These are phyloP conservation scores for Plenodomus biglobosus DNA, from an alignment of 2,329 filamentous ascomycete species.

Conservation along the genomic window DNA sequence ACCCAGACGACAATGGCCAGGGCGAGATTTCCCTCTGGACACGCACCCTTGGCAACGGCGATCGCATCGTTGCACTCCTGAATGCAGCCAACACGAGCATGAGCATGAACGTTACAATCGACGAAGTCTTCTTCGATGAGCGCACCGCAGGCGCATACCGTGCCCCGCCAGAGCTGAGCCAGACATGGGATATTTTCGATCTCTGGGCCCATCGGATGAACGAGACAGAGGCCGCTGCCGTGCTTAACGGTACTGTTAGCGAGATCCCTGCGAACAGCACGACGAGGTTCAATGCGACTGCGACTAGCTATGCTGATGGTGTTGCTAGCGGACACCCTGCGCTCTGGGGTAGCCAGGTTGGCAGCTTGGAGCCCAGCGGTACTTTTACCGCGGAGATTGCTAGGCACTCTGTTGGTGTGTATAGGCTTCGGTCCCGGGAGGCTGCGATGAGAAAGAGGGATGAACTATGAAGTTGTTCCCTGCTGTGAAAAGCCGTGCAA, in stretches of 20 bases:
- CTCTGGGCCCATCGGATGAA: slow-evolving; percentile 60
- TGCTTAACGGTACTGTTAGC: slow-evolving; percentile 48
- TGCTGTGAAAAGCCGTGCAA: too few relatives aligned
- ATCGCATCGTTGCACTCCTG: slow-evolving; percentile 54
- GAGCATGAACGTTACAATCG: slow-evolving; percentile 54
- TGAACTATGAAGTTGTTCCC: slow-evolving; percentile 44
- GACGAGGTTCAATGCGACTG: slow-evolving; percentile 54
- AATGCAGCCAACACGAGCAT: slow-evolving; percentile 51
- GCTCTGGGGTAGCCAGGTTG: slow-evolving; percentile 52
- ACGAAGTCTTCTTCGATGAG: slow-evolving; percentile 56
- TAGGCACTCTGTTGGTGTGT: slow-evolving; percentile 55
- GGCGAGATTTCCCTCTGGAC: slow-evolving; percentile 56
- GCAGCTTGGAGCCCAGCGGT: slow-evolving; percentile 48
- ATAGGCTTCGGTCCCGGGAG: slow-evolving; percentile 47
- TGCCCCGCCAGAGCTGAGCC: slow-evolving; percentile 44
- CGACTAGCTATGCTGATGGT: slow-evolving; percentile 53
- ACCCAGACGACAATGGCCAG: slow-evolving; percentile 47
- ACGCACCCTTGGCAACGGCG: slow-evolving; percentile 50
- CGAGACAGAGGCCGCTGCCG: slow-evolving; percentile 46
- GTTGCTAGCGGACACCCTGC: slow-evolving; percentile 47
- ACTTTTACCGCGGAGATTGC: slow-evolving; percentile 50
- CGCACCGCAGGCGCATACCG: slow-evolving; percentile 46
- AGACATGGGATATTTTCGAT: slow-evolving; percentile 57
- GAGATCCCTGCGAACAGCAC: slow-evolving; percentile 36
- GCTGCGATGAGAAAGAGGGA: slow-evolving; percentile 44